A percentile compares a stretch with the other conserved stretches of the same genome.
These are phyloP conservation scores for Acrasis kona DNA, from an alignment of 78 protist genomes.

Conservation along the genomic window DNA sequence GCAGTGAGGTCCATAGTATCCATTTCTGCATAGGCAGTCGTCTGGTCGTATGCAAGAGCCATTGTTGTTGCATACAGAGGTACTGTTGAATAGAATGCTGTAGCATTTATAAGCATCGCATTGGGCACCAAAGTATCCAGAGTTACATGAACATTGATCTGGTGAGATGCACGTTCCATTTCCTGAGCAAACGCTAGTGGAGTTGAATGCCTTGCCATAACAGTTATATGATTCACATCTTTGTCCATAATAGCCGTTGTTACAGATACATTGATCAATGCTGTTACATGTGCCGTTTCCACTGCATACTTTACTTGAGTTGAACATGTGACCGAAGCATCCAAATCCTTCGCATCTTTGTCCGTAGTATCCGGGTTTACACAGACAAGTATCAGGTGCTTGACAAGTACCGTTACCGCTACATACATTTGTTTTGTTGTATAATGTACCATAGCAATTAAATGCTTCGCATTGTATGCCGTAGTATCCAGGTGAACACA, in stretches of 20 bases:
- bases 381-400: neutral
- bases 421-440: neutral
- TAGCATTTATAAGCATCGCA: too few species aligned
- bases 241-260: neutral
- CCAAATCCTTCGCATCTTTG: neutral
- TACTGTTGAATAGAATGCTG: too few species aligned
- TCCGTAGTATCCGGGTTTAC: neutral
- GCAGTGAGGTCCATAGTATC: too few species aligned
- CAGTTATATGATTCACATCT: neutral
- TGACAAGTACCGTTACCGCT: neutral
- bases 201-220: neutral
- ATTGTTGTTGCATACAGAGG: too few species aligned
- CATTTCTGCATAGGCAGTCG: too few species aligned
- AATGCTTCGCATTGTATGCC: neutral
- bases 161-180: neutral
- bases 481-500: neutral
- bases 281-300: neutral
- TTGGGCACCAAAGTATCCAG: neutral
- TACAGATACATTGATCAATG: neutral
- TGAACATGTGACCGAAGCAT: neutral
- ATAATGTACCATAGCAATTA: neutral
- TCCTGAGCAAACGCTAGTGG: neutral
- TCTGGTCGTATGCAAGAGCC: too few species aligned
- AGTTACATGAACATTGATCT: neutral
- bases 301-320: neutral